Conservation (phyloP, 768 basidiomycete genomes). For the Ramaria sp. region DNA sequence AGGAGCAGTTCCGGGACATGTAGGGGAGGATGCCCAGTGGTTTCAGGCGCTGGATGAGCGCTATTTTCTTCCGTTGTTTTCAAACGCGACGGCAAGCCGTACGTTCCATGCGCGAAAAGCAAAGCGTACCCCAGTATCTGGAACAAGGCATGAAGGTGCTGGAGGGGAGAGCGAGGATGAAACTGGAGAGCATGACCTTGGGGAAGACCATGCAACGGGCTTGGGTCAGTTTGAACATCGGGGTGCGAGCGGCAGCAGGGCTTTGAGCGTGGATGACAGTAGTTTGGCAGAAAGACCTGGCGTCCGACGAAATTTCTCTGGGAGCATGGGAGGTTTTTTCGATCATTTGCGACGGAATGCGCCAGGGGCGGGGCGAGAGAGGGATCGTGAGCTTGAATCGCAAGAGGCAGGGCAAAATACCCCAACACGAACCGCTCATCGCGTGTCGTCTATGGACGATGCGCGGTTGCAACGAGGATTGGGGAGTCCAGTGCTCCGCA, state of each 20-base stretch:
- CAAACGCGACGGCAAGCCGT: constrained; percentile 81
- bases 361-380: background rate
- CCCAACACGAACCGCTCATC: background rate
- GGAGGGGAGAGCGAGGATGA: constrained; percentile 1
- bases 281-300: background rate
- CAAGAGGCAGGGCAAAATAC: background rate
- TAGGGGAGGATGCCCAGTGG: constrained; percentile 69
- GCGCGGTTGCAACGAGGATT: background rate
- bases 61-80: constrained; percentile 87
- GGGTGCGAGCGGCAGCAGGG: background rate
- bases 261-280: background rate
- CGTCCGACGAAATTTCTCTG: background rate
- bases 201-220: background rate
- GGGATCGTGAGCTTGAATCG: background rate
- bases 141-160: constrained; percentile 17
- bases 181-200: background rate
- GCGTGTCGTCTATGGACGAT: background rate
- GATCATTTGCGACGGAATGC: background rate
- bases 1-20: constrained; percentile 10
- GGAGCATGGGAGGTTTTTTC: background rate
- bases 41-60: constrained; percentile 93
- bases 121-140: constrained; percentile 26
- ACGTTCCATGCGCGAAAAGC: constrained; percentile 75
- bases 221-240: background rate
- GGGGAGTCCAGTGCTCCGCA: background rate